Evolutionary conservation across 106 monocot genomes (phyloP).

Genomic region (Allium cepa): DNA sequence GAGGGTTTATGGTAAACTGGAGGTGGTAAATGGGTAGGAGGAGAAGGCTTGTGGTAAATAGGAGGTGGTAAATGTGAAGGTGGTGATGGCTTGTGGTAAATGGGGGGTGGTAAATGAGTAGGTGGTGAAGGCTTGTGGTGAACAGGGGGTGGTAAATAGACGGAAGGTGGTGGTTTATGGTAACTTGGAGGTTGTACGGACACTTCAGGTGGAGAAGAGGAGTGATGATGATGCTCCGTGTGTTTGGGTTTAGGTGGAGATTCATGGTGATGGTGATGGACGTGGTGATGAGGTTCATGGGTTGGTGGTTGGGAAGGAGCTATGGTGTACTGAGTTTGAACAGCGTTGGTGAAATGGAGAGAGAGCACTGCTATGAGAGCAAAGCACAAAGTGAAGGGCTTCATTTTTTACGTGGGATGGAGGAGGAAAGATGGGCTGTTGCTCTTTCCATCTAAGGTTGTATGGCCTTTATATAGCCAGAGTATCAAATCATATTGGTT

Average conservation of each 20-base stretch:
- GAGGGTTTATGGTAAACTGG: not conserved
- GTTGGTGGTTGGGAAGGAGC: not conserved
- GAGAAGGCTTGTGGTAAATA: too few relatives aligned
- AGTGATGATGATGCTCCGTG: not conserved
- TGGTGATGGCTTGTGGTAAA: not conserved
- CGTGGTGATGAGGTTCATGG: not conserved
- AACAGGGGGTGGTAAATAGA: too few relatives aligned
- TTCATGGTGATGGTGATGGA: not conserved
- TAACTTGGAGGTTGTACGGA: too few relatives aligned
- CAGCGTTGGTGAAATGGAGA: not conserved
- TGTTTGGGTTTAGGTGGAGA: not conserved
- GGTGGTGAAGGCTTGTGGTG: not conserved
- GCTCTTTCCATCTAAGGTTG: not conserved
- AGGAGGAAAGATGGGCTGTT: not conserved
- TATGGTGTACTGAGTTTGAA: not conserved
- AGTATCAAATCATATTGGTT: not conserved
- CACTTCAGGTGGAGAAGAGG: not conserved
- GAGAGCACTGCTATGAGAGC: conserved; percentile 4
- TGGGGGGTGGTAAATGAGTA: not conserved
- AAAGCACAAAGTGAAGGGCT: not conserved
- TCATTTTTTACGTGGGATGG: not conserved
- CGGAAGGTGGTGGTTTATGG: too few relatives aligned
- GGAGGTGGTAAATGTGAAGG: not conserved
- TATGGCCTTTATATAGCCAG: conserved; percentile 1
- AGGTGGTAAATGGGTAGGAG: too few relatives aligned